These are phyloP conservation scores for Lecanicillium sp. DNA, from an alignment of 2,329 filamentous ascomycete species.

Conservation along the genomic window DNA sequence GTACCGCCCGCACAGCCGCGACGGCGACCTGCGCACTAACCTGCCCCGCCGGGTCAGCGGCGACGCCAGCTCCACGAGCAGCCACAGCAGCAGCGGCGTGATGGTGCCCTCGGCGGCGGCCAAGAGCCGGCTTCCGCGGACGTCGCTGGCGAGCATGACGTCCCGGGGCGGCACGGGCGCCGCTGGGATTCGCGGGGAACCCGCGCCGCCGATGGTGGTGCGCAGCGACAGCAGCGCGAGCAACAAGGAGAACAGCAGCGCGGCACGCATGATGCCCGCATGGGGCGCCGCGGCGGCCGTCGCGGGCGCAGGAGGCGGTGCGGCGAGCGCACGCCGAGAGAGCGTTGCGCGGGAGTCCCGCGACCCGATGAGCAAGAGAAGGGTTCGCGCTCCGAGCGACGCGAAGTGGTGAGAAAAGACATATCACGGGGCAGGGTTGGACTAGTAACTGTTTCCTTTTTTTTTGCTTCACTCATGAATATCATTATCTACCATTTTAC, in stretches of 20 bases:
- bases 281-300: conserved; percentile 16
- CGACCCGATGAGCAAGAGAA: conserved; percentile 3
- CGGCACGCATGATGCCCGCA: conserved; percentile 8
- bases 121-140: conserved; percentile 36
- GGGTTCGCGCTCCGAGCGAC: conserved; percentile 9
- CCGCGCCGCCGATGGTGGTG: conserved; percentile 26
- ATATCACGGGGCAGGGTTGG: no score
- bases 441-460: no score
- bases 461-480: no score
- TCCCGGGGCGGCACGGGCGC: conserved; percentile 16
- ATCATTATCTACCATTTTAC: no score
- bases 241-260: conserved; percentile 31
- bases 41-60: conserved; percentile 39
- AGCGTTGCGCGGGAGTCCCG: not conserved
- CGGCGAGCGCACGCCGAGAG: not conserved
- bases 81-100: conserved; percentile 14
- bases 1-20: conserved; percentile 37
- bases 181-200: conserved; percentile 19
- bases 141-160: conserved; percentile 26
- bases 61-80: conserved; percentile 27
- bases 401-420: conserved; percentile 8
- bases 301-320: conserved; percentile 12
- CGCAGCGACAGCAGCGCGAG: conserved; percentile 35
- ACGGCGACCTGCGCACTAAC: conserved; percentile 34
- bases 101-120: conserved; percentile 13